phyloP scores from a whole-genome alignment of 1,284 basidiomycete genomes.

The Stygiomarasmius scandens region DNA sequence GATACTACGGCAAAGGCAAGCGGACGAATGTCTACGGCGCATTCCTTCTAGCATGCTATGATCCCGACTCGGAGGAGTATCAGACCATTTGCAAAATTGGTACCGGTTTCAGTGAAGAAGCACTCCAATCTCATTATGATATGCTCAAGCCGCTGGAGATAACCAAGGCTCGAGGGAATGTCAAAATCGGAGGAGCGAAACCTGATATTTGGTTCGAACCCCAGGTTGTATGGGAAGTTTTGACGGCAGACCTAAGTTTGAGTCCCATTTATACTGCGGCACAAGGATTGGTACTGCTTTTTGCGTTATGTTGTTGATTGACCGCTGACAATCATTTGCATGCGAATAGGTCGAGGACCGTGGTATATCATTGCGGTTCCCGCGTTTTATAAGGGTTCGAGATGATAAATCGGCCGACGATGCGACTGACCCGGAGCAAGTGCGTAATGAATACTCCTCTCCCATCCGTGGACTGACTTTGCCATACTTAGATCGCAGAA shows the following conservation, averaged over 20 bases:
- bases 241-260: slow-evolving; percentile 95
- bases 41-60: slow-evolving; percentile 94
- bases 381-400: slow-evolving; percentile 88
- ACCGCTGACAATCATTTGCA: neutral
- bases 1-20: slow-evolving; percentile 97
- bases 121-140: slow-evolving; percentile 83
- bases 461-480: slow-evolving; percentile 21
- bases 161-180: slow-evolving; percentile 69
- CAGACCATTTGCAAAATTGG: slow-evolving; percentile 99
- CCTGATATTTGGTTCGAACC: slow-evolving; percentile 96
- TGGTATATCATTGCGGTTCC: slow-evolving; percentile 95
- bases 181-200: slow-evolving; percentile 88
- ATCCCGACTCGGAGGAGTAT: slow-evolving; percentile 87
- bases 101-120: slow-evolving; percentile 96
- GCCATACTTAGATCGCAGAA: slow-evolving; percentile 83
- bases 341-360: slow-evolving; percentile 73
- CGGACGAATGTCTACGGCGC: slow-evolving; percentile 96
- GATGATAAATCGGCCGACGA: slow-evolving; percentile 94
- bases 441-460: slow-evolving; percentile 32
- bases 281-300: slow-evolving; percentile 77
- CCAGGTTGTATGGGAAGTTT: slow-evolving; percentile 96
- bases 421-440: slow-evolving; percentile 91
- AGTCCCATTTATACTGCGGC: slow-evolving; percentile 98
- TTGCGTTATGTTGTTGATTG: slow-evolving; percentile 5
- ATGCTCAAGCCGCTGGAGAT: slow-evolving; percentile 80